Evolutionary conservation across 2,329 filamentous ascomycete species (phyloP).

Genomic region (Hypoxylon sp.): DNA sequence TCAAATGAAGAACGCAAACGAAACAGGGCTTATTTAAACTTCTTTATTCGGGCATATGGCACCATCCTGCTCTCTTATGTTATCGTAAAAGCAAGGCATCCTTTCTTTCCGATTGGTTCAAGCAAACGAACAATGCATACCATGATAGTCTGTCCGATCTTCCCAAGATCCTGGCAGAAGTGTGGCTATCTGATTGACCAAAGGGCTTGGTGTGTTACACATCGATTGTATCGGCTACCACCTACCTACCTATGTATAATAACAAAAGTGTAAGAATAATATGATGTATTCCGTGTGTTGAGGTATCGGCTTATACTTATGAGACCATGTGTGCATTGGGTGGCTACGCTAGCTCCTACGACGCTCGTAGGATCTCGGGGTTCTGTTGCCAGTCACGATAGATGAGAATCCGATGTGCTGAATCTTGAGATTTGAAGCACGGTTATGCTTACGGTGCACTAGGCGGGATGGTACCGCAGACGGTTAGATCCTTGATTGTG

Average conservation of each 20-base stretch:
- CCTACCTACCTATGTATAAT: background rate
- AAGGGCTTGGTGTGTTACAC: background rate
- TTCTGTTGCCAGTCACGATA: no score
- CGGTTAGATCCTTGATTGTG: no score
- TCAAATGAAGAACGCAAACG: no score
- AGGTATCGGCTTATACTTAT: no score
- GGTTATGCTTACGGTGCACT: background rate
- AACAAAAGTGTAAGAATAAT: background rate
- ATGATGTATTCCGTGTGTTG: background rate
- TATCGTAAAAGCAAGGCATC: background rate
- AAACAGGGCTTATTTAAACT: no score
- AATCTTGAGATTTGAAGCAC: background rate
- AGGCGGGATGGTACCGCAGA: background rate
- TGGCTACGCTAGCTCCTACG: no score
- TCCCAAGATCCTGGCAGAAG: background rate
- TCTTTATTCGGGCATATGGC: no score
- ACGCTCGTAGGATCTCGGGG: no score
- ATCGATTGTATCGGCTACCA: background rate
- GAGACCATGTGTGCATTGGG: no score
- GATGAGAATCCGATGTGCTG: background rate
- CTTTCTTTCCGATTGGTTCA: background rate
- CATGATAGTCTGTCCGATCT: background rate
- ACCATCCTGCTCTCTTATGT: background rate
- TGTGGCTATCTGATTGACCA: background rate
- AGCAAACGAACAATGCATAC: background rate